A percentile compares a stretch with the other conserved stretches of the same genome.
These are phyloP conservation scores for Aspergillus baeticus DNA, from an alignment of 495 filamentous ascomycete species.

Conservation along the genomic window DNA sequence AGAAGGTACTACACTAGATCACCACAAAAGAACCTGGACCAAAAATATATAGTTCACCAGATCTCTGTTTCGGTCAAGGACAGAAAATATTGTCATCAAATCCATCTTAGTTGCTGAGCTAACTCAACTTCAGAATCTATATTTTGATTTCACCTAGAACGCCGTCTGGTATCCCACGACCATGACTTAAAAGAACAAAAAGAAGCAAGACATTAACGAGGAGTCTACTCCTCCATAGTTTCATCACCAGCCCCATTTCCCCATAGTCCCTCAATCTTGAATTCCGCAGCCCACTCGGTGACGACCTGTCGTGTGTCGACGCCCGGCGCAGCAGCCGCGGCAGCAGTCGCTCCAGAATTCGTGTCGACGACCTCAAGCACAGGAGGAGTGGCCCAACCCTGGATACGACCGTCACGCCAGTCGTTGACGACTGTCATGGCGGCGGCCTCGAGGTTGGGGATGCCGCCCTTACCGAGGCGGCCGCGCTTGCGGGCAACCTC, in stretches of 20 bases:
- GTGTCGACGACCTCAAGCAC: conserved; percentile 49
- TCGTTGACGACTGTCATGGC: conserved; percentile 92
- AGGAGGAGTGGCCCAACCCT: conserved; percentile 85
- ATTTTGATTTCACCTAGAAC: conserved; percentile 6
- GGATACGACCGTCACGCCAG: conserved; percentile 93
- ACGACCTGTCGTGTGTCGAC: conserved; percentile 83
- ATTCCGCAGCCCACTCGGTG: conserved; percentile 90
- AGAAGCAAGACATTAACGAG: background rate
- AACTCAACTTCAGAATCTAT: conserved; percentile 1
- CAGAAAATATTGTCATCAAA: background rate
- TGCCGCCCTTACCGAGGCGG: conserved; percentile 80
- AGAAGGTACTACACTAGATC: no score
- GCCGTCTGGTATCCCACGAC: conserved; percentile 11
- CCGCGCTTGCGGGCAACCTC: conserved; percentile 93
- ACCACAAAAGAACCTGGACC: no score
- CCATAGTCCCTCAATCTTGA: conserved; percentile 94
- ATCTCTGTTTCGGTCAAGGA: no score
- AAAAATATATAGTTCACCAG: background rate
- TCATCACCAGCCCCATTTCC: conserved; percentile 55
- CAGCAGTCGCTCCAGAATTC: conserved; percentile 29
- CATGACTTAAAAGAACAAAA: conserved; percentile 7
- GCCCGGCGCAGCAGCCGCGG: conserved; percentile 28
- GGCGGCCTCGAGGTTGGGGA: conserved; percentile 84
- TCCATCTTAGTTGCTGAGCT: background rate
- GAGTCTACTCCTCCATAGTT: conserved; percentile 41